phyloP scores from a whole-genome alignment of 2,329 filamentous ascomycete species.

The Apiospora arundinis region DNA sequence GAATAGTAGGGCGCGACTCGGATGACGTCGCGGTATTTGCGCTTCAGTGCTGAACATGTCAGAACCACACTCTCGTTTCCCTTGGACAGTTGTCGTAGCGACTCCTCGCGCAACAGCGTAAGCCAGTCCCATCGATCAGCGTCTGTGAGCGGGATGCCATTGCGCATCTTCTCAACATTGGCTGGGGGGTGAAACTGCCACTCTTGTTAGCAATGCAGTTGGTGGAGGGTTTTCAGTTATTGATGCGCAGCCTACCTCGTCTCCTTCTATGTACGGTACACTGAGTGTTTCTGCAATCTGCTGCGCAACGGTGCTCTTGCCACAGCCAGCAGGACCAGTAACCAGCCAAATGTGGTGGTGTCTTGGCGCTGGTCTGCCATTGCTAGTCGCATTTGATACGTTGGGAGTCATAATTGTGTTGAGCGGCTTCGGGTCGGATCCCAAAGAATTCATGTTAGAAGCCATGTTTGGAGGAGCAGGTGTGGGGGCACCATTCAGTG shows the following conservation, averaged over 20 bases:
- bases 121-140: slow-evolving; percentile 99
- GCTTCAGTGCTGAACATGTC: slow-evolving; percentile 94
- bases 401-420: slow-evolving; percentile 39
- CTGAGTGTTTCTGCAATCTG: slow-evolving; percentile 67
- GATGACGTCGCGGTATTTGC: slow-evolving; percentile 94
- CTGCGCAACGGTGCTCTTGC: slow-evolving; percentile 78
- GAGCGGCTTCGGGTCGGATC: slow-evolving; percentile 37
- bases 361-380: slow-evolving; percentile 37
- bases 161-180: slow-evolving; percentile 91
- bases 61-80: slow-evolving; percentile 82
- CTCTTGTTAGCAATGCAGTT: slow-evolving; percentile 16
- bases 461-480: slow-evolving; percentile 40
- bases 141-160: slow-evolving; percentile 84
- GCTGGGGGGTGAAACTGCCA: slow-evolving; percentile 73
- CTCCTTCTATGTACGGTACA: slow-evolving; percentile 78
- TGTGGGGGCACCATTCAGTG: slow-evolving; percentile 46
- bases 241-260: slow-evolving; percentile 65
- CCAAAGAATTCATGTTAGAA: slow-evolving; percentile 35
- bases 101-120: slow-evolving; percentile 74
- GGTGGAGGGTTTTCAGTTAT: neutral
- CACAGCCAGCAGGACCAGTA: slow-evolving; percentile 79
- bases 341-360: slow-evolving; percentile 80
- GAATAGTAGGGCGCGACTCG: slow-evolving; percentile 80
- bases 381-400: slow-evolving; percentile 38
- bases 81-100: slow-evolving; percentile 59